Base-by-base conservation (phyloP, 371 early-diverging fungal genomes). In the Actinomortierella wolfii region DNA sequence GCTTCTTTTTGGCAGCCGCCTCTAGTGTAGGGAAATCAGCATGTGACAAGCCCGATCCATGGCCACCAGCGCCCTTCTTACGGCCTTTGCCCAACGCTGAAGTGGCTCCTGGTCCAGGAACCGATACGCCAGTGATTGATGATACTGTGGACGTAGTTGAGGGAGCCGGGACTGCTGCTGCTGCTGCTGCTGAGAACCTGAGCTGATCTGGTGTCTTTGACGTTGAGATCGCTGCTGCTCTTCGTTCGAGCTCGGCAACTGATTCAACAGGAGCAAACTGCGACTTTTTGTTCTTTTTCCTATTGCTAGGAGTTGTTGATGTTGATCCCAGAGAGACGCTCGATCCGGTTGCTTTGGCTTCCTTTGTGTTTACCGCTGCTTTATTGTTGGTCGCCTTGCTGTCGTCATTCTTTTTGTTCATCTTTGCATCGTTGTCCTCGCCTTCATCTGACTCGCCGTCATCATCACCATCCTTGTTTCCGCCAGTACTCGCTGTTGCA, bases 31-130 rank as follows among this genome's bases (percentile, higher is more conserved):
- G 73, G 56, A 71, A 71, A 20, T 71, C 73, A 17, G 73, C 41
- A 40, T 71, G 73, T 0, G 73, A 71, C 21, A 71, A 34, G 26
- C 66, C 66, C 1, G 73, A 54, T 40, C 59, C 66, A 23, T 66
- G 62, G 43, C 53, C 47, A n/a, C 48, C 45, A 34, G 51, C 24
- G 55, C 68, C 58, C 47, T 56, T 60, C 40, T 59, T 66, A 51
- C 61, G 61, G 40, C 66, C 64, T 49, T 57, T 69, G 46, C 60
- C 64, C 49, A 40, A 56, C 25, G 61, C 66, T 62, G 34, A 34
- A 11, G 64, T 57, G 44, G 62, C 62, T 7, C 73, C 73, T 29
- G 73, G 66, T 61, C 73, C 73, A 24, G 73, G 62, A 58, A 71
- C 61, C 48, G 73, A 66, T 11, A 54, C 29, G 41, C 58, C 51